These are phyloP conservation scores for Gastrolobium bilobum DNA, from an alignment of 306 rosid genomes.

Conservation along the genomic window DNA sequence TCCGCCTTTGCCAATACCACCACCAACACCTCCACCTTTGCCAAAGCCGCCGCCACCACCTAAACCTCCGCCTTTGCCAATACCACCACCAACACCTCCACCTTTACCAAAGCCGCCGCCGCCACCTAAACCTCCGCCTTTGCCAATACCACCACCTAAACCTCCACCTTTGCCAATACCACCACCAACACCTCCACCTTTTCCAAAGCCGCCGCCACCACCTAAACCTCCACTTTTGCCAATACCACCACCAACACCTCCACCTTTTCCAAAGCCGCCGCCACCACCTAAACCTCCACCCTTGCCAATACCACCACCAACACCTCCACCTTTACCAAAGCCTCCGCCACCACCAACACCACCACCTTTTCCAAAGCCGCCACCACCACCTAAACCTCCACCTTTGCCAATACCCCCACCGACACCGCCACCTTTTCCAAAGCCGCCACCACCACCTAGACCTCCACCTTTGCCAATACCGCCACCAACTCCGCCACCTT, in stretches of 20 bases:
- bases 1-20: constrained; percentile 36
- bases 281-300: constrained; percentile 40
- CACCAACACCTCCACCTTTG: constrained; percentile 34
- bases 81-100: constrained; percentile 51
- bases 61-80: constrained; percentile 47
- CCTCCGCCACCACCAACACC: constrained; percentile 49
- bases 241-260: constrained; percentile 25
- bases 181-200: constrained; percentile 59
- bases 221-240: constrained; percentile 42
- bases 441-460: constrained; percentile 49
- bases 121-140: too few species aligned
- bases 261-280: neutral
- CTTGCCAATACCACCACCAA: constrained; percentile 21
- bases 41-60: constrained; percentile 31
- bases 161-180: constrained; percentile 50
- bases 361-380: constrained; percentile 27
- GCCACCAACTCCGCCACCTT: constrained; percentile 53
- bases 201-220: constrained; percentile 35
- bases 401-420: constrained; percentile 48
- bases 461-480: constrained; percentile 45
- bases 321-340: constrained; percentile 15
- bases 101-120: constrained; percentile 52
- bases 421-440: constrained; percentile 49
- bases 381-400: constrained; percentile 46
- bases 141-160: constrained; percentile 33